These are phyloP conservation scores for Patellifolia procumbens DNA, from an alignment of 179 eudicot genomes.

Conservation along the genomic window DNA sequence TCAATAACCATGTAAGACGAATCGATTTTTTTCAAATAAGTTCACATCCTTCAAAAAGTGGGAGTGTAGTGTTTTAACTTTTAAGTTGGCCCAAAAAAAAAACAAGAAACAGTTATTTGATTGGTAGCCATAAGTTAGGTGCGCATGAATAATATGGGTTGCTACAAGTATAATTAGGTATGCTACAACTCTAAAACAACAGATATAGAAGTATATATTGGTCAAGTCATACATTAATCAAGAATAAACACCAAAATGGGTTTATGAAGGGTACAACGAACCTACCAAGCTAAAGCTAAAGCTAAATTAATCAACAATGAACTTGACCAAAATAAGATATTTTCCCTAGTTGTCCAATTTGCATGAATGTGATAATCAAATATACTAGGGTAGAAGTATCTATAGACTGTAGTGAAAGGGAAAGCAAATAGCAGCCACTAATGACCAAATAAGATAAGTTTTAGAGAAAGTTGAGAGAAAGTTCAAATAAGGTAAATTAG, in stretches of 20 bases:
- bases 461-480: not conserved
- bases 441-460: conserved; percentile 12
- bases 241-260: not conserved
- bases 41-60: not conserved
- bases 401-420: not conserved
- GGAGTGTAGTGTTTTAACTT: not conserved
- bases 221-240: not conserved
- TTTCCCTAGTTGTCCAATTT: conserved; percentile 19
- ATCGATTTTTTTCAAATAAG: conserved; percentile 3
- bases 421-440: conserved; percentile 27
- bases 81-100: not conserved
- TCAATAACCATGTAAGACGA: no score
- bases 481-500: not conserved
- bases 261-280: conserved; percentile 20
- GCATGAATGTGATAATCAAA: not conserved
- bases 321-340: conserved; percentile 12
- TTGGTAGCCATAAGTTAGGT: conserved; percentile 16
- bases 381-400: not conserved
- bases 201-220: not conserved
- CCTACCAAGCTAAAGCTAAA: not conserved
- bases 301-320: conserved; percentile 6
- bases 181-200: not conserved
- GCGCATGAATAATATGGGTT: conserved; percentile 7
- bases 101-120: not conserved
- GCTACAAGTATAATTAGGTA: conserved; percentile 16